These are phyloP conservation scores for Phaffomyces opuntiae DNA, from an alignment of 805 yeast species.

Conservation along the genomic window DNA sequence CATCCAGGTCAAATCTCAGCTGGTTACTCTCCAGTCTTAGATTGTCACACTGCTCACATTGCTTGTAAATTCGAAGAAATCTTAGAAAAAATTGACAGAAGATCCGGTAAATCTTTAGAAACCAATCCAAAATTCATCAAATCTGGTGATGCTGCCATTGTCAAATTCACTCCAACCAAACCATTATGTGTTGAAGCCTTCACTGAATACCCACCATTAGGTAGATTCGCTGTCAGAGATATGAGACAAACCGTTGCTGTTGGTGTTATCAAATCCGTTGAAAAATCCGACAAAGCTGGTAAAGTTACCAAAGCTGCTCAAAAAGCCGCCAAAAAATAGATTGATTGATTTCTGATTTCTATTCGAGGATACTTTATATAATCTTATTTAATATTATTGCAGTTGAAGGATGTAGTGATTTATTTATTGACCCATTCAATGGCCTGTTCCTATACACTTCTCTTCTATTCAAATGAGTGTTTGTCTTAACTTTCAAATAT, in stretches of 20 bases:
- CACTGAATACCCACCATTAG: slow-evolving; percentile 95
- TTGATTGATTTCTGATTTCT: slow-evolving; percentile 2
- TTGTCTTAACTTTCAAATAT: no score
- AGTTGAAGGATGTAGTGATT: neutral
- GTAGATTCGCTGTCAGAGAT: slow-evolving; percentile 99
- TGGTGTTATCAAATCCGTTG: slow-evolving; percentile 96
- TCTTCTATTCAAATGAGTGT: no score
- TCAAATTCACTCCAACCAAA: slow-evolving; percentile 81
- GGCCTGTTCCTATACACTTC: no score
- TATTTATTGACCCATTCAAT: no score
- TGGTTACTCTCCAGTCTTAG: slow-evolving; percentile 89
- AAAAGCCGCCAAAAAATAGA: slow-evolving; percentile 20
- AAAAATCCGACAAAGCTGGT: slow-evolving; percentile 76
- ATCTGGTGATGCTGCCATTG: slow-evolving; percentile 96
- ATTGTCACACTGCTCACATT: slow-evolving; percentile 82
- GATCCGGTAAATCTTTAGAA: slow-evolving; percentile 91
- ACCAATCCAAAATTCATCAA: slow-evolving; percentile 88
- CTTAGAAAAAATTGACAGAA: slow-evolving; percentile 98
- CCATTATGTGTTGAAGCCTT: slow-evolving; percentile 96
- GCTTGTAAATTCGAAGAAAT: slow-evolving; percentile 88
- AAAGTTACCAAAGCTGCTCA: slow-evolving; percentile 94
- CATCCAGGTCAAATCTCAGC: slow-evolving; percentile 92
- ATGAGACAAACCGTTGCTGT: slow-evolving; percentile 99
- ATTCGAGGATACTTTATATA: neutral
- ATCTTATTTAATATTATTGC: neutral